Evolutionary conservation across 805 yeast species (phyloP).

Genomic region (Priceomyces fermenticarens): DNA sequence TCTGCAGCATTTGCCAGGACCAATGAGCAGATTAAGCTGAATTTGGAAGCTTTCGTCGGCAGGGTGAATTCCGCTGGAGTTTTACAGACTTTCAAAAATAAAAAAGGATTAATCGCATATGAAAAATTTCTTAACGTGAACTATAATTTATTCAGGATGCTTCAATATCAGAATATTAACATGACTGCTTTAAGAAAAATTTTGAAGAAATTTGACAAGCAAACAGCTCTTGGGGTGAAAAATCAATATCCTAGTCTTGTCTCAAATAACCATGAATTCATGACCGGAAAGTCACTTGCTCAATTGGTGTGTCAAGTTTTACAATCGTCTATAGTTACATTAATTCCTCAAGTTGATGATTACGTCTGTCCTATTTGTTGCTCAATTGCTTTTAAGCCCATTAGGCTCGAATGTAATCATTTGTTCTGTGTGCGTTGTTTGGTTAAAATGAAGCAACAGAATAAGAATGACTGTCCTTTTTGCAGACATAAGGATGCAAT

Average conservation of each 20-base stretch:
- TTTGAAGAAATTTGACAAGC: conserved; percentile 73
- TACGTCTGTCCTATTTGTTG: conserved; percentile 73
- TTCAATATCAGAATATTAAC: conserved; percentile 62
- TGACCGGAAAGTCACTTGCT: conserved; percentile 49
- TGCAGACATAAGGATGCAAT: conserved; percentile 57
- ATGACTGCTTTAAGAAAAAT: conserved; percentile 64
- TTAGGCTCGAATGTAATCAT: conserved; percentile 61
- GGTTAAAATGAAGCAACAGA: conserved; percentile 60
- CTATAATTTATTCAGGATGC: conserved; percentile 50
- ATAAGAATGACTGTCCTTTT: conserved; percentile 63
- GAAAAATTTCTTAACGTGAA: conserved; percentile 52
- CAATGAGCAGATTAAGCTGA: conserved; percentile 42
- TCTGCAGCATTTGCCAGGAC: conserved; percentile 43
- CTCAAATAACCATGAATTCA: conserved; percentile 39
- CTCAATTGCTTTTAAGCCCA: conserved; percentile 69
- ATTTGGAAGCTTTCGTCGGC: conserved; percentile 39
- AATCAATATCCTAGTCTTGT: conserved; percentile 44
- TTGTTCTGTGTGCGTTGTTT: conserved; percentile 71
- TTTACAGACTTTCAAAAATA: conserved; percentile 43
- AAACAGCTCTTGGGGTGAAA: conserved; percentile 53
- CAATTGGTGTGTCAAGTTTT: conserved; percentile 55
- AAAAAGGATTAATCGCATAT: conserved; percentile 44
- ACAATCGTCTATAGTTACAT: conserved; percentile 48
- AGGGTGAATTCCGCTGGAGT: conserved; percentile 37
- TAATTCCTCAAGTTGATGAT: conserved; percentile 74